Evolutionary conservation across 2,329 filamentous ascomycete genomes (phyloP), one percentile per base, ranked within the genome.

Genomic region (Alternaria angustiovoidea): DNA sequence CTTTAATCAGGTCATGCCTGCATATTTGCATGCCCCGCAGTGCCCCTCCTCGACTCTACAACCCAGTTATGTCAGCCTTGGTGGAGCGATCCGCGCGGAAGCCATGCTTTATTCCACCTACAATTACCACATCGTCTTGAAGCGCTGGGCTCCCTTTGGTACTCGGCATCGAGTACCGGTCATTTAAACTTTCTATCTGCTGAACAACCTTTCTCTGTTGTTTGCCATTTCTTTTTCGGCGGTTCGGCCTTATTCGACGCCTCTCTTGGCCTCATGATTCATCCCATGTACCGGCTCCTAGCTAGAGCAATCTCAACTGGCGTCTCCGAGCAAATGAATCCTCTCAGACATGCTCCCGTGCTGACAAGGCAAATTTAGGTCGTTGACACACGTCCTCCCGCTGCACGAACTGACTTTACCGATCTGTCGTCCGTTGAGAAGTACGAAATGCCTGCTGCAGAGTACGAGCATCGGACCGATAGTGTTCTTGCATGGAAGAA

Each of bases 401-500:
- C 87, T 51, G 88, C 89, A 64, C 89, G 91, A 64, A 88, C 88
- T 63, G 94, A 97, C 79, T 93, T 91, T 80, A 90, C 87, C 67
- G 94, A 96, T 80, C 86, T 91, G 44, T 90, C 91, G 43, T 85
- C 87, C 9, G 93, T 97, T 5, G 88, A 93, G 57, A 97, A 97
- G 82, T 98, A 95, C 78, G 88, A 91, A 64, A 91, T 99, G 85
- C 92, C 93, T n/a, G 84, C 86, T 53, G 86, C 89, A 51, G 91
- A 94, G 74, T 99, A 99, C 80, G 93, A 93, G 76, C 88, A 88
- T 73, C 93, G 94, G 74, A 84, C 88, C 43, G 92, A 97, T 80
- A 94, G 91, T 4, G 95, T 99, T 14, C 86, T 97, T 24, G 92
- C 94, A 6, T 98, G 93, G 93, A 99, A 99, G 81, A 94, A 92